Percentiles rank a stretch among this genome's conserved stretches.
These are phyloP conservation scores for Jatropha podagrica DNA, from an alignment of 441 rosid genomes.

Conservation along the genomic window DNA sequence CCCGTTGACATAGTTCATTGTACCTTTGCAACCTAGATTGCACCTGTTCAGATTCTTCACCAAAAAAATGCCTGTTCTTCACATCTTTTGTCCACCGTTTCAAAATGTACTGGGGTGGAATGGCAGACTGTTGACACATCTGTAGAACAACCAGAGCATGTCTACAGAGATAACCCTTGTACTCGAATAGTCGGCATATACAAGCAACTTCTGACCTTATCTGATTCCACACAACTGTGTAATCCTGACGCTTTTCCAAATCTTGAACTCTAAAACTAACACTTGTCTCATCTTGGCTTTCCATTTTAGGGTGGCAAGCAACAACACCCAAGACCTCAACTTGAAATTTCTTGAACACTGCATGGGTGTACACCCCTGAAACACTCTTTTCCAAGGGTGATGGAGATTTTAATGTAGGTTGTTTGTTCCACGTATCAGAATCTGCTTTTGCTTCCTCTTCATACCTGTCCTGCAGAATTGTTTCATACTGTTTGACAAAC, in stretches of 20 bases:
- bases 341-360: slow-evolving; percentile 78
- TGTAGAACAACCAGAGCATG: slow-evolving; percentile 89
- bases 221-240: slow-evolving; percentile 66
- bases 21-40: slow-evolving; percentile 74
- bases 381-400: slow-evolving; percentile 88
- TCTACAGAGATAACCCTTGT: slow-evolving; percentile 83
- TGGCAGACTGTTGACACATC: slow-evolving; percentile 69
- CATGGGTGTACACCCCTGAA: slow-evolving; percentile 72
- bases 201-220: slow-evolving; percentile 70
- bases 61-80: slow-evolving; percentile 51
- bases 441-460: slow-evolving; percentile 94
- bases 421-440: slow-evolving; percentile 80
- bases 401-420: slow-evolving; percentile 72
- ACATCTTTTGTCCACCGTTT: slow-evolving; percentile 89
- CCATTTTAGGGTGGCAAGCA: slow-evolving; percentile 87
- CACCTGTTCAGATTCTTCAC: slow-evolving; percentile 59
- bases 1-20: slow-evolving; percentile 67
- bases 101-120: slow-evolving; percentile 69
- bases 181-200: slow-evolving; percentile 70
- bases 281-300: slow-evolving; percentile 62
- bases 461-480: slow-evolving; percentile 67
- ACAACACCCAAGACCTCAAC: slow-evolving; percentile 81
- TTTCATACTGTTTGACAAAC: slow-evolving; percentile 69
- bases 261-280: slow-evolving; percentile 69
- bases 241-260: slow-evolving; percentile 69